phyloP scores from a whole-genome alignment of 2,329 filamentous ascomycete species.

The Metarhizium anisopliae region DNA sequence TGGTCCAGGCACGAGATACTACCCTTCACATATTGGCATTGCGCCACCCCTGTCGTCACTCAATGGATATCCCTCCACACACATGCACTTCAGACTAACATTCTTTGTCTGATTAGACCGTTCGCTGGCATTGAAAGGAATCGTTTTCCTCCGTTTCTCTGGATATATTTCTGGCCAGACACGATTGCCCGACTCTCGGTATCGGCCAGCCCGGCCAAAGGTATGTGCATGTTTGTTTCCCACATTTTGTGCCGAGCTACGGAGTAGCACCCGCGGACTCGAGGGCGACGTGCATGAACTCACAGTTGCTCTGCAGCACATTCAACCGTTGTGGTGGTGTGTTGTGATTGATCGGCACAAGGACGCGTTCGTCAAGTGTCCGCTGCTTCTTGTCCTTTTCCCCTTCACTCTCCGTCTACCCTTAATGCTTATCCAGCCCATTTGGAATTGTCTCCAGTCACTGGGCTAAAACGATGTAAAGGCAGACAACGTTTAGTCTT shows the following conservation, averaged over 20 bases:
- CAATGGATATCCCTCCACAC: background rate
- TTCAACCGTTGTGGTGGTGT: background rate
- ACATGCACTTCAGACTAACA: slow-evolving; percentile 2
- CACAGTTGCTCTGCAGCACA: background rate
- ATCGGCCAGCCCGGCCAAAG: background rate
- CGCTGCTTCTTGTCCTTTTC: background rate
- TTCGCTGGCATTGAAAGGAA: background rate
- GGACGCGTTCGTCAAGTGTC: background rate
- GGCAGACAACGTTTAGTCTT: background rate
- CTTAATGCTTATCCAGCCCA: background rate
- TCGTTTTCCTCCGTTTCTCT: background rate
- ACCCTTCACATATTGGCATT: background rate
- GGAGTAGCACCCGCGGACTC: background rate
- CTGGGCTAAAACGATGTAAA: background rate
- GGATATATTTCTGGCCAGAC: background rate
- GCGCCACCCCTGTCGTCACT: slow-evolving; percentile 3
- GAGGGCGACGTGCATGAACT: slow-evolving; percentile 3
- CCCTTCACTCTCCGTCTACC: background rate
- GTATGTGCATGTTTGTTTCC: background rate
- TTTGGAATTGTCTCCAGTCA: background rate
- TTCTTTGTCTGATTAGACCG: background rate
- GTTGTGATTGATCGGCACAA: background rate
- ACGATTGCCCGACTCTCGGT: background rate
- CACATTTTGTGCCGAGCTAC: background rate
- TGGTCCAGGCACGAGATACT: background rate